Evolutionary conservation across 1,139 yeast species (phyloP), one percentile per base, ranked within the genome.

Genomic region (Taphrina sp.): DNA sequence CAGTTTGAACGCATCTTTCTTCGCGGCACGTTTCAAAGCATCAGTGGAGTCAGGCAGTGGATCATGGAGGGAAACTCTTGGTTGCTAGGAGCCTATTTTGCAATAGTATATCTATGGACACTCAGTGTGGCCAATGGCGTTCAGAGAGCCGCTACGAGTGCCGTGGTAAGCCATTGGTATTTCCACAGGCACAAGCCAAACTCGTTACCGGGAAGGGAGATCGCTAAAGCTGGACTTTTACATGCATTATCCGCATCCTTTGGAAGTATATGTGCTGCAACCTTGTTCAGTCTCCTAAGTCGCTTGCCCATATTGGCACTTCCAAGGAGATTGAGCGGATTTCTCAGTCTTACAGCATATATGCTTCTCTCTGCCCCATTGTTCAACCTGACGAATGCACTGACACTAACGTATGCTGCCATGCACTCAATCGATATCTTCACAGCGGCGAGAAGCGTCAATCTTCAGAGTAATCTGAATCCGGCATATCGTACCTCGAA

Each of bases 21-120:
- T 22, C 67, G 67, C 37, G 76, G 75, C 31, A 56, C 65, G 3
- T 59, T 63, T 10, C 56, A 58, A 10, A 64, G 62, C 31, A 61
- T 66, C 34, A 64, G 67, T 10, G 61, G 65, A 16, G 46, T 36
- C 10, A 41, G 46, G 10, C 35, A 22, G 19, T 69, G 71, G 71
- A 63, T 68, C n/a, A 60, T 69, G 43, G 69, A 66, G 42, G 62
- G 67, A 24, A 63, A 64, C 35, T 64, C 71, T 2, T 70, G 72
- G 66, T 53, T 64, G 3, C 64, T 72, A 1, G 75, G 71, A 1
- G 66, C 66, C 3, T 68, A 70, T 60, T 72, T 71, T 61, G 61
- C 69, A 2, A 60, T 73, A 26, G 67, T 72, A 69, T 73, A 70
- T 59, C 60, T 74, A 33, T 73, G 76, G 76, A 70, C 76, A 1